These are phyloP conservation scores for Eutrema heterophyllum DNA, from an alignment of 345 rosid genomes.

Conservation along the genomic window DNA sequence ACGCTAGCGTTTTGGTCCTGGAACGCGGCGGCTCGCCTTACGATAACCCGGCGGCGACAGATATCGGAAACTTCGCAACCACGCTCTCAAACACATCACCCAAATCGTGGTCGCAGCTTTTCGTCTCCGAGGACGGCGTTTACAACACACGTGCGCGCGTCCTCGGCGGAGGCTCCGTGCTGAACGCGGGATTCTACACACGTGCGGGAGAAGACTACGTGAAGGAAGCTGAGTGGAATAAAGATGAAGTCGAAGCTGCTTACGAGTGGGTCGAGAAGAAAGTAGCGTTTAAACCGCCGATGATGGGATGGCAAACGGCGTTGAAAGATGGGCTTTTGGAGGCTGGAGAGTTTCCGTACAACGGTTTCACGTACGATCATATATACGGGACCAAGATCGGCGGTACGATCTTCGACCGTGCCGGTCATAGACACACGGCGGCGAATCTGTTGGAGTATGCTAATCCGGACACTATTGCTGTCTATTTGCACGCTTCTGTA, in stretches of 20 bases:
- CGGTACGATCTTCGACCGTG: slow-evolving; percentile 61
- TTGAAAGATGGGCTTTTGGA: slow-evolving; percentile 65
- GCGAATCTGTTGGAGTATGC: slow-evolving; percentile 78
- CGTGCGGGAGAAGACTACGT: slow-evolving; percentile 47
- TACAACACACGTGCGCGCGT: slow-evolving; percentile 73
- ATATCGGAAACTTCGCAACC: slow-evolving; percentile 38
- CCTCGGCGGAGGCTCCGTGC: slow-evolving; percentile 77
- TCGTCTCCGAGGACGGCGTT: slow-evolving; percentile 76
- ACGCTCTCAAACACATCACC: slow-evolving; percentile 47
- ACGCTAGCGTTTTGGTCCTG: slow-evolving; percentile 58
- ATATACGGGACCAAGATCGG: slow-evolving; percentile 66
- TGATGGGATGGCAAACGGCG: slow-evolving; percentile 70
- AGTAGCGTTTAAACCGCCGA: slow-evolving; percentile 47
- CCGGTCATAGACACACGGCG: slow-evolving; percentile 73
- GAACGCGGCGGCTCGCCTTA: slow-evolving; percentile 84
- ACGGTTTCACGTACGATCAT: slow-evolving; percentile 71
- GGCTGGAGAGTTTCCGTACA: slow-evolving; percentile 59
- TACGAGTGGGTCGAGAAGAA: slow-evolving; percentile 78
- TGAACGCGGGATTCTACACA: slow-evolving; percentile 80
- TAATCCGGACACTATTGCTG: slow-evolving; percentile 35
- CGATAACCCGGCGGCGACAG: slow-evolving; percentile 38
- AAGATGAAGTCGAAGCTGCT: slow-evolving; percentile 43
- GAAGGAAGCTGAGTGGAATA: slow-evolving; percentile 44
- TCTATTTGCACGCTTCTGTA: slow-evolving; percentile 67
- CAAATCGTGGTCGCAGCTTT: slow-evolving; percentile 52